phyloP scores from a whole-genome alignment of 2,329 filamentous ascomycete genomes.

The Leptographium flavum region DNA sequence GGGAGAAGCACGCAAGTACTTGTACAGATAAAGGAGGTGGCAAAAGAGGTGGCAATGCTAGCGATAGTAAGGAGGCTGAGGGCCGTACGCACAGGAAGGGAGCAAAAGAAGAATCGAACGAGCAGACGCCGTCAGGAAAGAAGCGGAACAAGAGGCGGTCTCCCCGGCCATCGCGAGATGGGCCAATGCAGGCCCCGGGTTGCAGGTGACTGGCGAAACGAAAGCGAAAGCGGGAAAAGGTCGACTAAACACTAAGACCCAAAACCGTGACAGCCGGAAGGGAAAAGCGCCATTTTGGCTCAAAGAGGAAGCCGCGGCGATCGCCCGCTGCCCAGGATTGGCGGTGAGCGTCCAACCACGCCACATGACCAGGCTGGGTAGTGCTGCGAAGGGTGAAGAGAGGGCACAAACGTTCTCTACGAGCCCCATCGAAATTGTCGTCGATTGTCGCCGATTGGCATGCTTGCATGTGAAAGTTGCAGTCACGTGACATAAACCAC shows the following conservation, averaged over 20 bases:
- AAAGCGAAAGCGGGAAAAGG: background rate
- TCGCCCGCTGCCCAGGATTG: background rate
- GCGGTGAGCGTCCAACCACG: background rate
- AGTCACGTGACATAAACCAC: background rate
- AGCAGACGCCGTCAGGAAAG: no score
- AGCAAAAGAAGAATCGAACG: no score
- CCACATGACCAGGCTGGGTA: no score
- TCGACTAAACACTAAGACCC: no score
- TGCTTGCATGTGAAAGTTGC: no score
- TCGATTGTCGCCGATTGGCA: no score
- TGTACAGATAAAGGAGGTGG: no score
- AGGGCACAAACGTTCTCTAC: background rate
- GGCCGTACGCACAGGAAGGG: no score
- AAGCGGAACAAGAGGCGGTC: background rate
- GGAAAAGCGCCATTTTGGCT: background rate
- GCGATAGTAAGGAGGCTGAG: no score
- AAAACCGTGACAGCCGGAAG: background rate
- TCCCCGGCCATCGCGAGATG: background rate
- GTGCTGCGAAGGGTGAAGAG: background rate
- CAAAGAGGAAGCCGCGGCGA: background rate
- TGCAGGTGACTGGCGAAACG: background rate
- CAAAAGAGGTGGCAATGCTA: no score
- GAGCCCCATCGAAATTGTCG: no score
- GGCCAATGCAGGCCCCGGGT: background rate
- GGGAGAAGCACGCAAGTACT: no score